A percentile compares a stretch with the other conserved stretches of the same genome.
These are phyloP conservation scores for Saccharomycopsis javanensis DNA, from an alignment of 805 yeast species.

Conservation along the genomic window DNA sequence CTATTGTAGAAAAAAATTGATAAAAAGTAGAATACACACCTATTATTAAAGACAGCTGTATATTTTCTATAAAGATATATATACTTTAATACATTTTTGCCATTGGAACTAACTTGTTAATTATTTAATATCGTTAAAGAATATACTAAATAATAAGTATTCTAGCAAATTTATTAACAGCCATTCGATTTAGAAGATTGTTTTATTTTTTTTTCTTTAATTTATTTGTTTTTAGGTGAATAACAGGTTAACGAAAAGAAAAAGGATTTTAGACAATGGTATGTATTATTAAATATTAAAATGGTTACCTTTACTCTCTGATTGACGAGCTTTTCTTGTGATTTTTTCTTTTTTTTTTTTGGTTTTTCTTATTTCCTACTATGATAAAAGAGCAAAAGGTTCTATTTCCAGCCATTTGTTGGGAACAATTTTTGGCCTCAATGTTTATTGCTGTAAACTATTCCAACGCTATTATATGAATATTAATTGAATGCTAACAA, in stretches of 20 bases:
- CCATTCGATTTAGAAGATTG: background rate
- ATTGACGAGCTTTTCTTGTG: too few species aligned
- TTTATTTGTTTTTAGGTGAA: background rate
- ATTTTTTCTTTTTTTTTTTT: too few species aligned
- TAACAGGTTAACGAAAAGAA: background rate
- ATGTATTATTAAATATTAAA: too few species aligned
- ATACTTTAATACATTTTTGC: background rate
- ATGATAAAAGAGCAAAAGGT: too few species aligned
- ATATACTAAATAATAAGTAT: background rate
- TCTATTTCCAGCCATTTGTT: too few species aligned
- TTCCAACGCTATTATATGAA: too few species aligned
- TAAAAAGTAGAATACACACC: background rate
- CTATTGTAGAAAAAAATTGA: background rate
- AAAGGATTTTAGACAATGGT: background rate
- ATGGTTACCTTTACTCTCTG: too few species aligned
- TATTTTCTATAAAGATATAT: background rate
- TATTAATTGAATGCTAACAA: background rate
- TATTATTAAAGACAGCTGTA: slow-evolving; percentile 1
- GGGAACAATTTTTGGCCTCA: too few species aligned
- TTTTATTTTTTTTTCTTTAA: background rate
- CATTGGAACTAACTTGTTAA: background rate
- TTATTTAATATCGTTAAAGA: background rate
- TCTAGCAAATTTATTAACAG: background rate
- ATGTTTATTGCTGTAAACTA: too few species aligned
- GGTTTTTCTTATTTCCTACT: too few species aligned